Conservation (phyloP, 2,329 filamentous ascomycete species). For the Aspergillus proliferans region DNA sequence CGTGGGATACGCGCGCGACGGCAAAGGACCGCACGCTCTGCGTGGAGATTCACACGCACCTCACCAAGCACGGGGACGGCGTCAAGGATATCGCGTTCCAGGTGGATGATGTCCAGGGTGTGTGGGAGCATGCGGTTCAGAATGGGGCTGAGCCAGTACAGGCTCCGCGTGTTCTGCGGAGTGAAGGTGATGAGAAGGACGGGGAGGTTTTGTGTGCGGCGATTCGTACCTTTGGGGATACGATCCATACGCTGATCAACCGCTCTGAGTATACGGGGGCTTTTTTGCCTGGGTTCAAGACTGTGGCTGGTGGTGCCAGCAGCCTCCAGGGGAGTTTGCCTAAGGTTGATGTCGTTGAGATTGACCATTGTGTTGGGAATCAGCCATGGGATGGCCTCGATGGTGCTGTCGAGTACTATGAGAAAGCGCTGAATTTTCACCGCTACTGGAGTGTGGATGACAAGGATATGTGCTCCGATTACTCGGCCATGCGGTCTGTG, state of each 20-base stretch:
- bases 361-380: constrained; percentile 94
- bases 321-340: constrained; percentile 45
- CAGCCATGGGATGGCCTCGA: constrained; percentile 84
- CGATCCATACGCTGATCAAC: constrained; percentile 77
- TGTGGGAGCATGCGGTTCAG: constrained; percentile 64
- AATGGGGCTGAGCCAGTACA: constrained; percentile 15
- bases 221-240: constrained; percentile 82
- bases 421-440: constrained; percentile 66
- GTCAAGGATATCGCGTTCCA: constrained; percentile 87
- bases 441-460: constrained; percentile 95
- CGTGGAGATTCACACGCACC: constrained; percentile 67
- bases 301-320: constrained; percentile 40
- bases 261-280: constrained; percentile 60
- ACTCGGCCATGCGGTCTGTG: constrained; percentile 74
- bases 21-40: constrained; percentile 56
- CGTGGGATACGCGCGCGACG: constrained; percentile 59
- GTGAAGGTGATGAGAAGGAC: constrained; percentile 42
- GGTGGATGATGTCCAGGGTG: constrained; percentile 71
- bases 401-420: constrained; percentile 48
- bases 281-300: constrained; percentile 72
- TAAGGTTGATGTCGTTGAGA: constrained; percentile 60
- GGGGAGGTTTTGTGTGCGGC: constrained; percentile 62
- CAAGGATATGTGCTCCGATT: constrained; percentile 80
- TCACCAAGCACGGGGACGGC: constrained; percentile 75
- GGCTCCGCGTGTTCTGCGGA: constrained; percentile 1